A percentile compares a stretch with the other conserved stretches of the same genome.
These are phyloP conservation scores for Ramaria sp. DNA, from an alignment of 768 basidiomycete genomes.

Conservation along the genomic window DNA sequence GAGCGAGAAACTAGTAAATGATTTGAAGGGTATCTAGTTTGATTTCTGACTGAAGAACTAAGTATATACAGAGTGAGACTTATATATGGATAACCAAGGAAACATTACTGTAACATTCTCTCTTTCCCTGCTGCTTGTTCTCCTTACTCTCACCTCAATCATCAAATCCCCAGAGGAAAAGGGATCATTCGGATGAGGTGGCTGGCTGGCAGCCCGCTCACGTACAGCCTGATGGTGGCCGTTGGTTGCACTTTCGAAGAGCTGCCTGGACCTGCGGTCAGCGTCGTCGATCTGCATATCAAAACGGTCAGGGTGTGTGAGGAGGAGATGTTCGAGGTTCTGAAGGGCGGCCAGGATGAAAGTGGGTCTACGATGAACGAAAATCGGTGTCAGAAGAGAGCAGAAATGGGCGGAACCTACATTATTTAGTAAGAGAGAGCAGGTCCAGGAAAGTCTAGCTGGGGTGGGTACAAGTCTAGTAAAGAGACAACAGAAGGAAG, in stretches of 20 bases:
- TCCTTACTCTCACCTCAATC: too few species aligned
- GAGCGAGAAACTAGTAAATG: too few species aligned
- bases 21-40: too few species aligned
- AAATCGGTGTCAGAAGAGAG: background rate
- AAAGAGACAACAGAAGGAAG: constrained; percentile 3
- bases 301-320: constrained; percentile 7
- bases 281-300: constrained; percentile 7
- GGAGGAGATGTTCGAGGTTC: constrained; percentile 5
- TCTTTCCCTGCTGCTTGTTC: too few species aligned
- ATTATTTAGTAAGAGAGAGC: background rate
- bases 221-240: constrained; percentile 14
- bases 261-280: constrained; percentile 7
- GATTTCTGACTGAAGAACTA: too few species aligned
- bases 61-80: too few species aligned
- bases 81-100: too few species aligned
- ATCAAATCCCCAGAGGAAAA: too few species aligned
- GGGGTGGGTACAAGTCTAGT: constrained; percentile 7
- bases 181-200: constrained; percentile 39
- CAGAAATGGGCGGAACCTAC: background rate
- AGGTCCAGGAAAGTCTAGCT: background rate
- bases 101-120: too few species aligned
- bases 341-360: constrained; percentile 7
- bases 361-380: background rate
- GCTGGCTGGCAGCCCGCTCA: constrained; percentile 63
- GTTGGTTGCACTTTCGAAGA: background rate